Conservation (phyloP, 2,329 filamentous ascomycete species). For the Ceratocystis papillata region DNA sequence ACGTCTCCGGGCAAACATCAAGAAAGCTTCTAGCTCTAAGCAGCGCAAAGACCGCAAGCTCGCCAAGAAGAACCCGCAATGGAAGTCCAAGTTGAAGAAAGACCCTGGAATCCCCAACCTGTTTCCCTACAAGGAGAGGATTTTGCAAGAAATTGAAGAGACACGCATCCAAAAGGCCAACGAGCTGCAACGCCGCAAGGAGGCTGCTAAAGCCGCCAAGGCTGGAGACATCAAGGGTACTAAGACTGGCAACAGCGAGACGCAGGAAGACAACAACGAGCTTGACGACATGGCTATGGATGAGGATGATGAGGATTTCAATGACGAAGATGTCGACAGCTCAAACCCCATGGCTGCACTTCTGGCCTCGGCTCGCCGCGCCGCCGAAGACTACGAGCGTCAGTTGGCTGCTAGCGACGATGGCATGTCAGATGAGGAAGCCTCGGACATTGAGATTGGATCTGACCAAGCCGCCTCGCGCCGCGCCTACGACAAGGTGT, state of each 20-base stretch:
- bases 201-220: slow-evolving; percentile 58
- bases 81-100: slow-evolving; percentile 90
- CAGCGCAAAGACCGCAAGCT: slow-evolving; percentile 80
- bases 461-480: slow-evolving; percentile 54
- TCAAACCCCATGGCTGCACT: slow-evolving; percentile 89
- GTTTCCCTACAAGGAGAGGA: slow-evolving; percentile 94
- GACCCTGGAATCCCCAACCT: slow-evolving; percentile 95
- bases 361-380: slow-evolving; percentile 67
- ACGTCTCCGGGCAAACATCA: slow-evolving; percentile 87
- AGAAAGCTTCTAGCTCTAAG: slow-evolving; percentile 83
- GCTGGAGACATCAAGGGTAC: slow-evolving; percentile 43
- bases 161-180: slow-evolving; percentile 69
- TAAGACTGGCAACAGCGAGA: slow-evolving; percentile 47
- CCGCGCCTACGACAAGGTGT: slow-evolving; percentile 87
- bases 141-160: slow-evolving; percentile 91
- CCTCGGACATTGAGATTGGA: slow-evolving; percentile 41
- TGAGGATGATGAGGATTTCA: slow-evolving; percentile 45
- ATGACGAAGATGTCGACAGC: slow-evolving; percentile 52
- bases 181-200: slow-evolving; percentile 58
- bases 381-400: slow-evolving; percentile 63
- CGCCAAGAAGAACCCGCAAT: slow-evolving; percentile 95
- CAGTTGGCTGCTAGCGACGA: slow-evolving; percentile 50
- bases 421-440: slow-evolving; percentile 45
- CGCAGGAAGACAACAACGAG: slow-evolving; percentile 38
- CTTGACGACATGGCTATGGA: slow-evolving; percentile 42